Evolutionary conservation across 176 grass and related monocot genomes (phyloP), one percentile per base, ranked within the genome.

Genomic region (Oryza coarctata): DNA sequence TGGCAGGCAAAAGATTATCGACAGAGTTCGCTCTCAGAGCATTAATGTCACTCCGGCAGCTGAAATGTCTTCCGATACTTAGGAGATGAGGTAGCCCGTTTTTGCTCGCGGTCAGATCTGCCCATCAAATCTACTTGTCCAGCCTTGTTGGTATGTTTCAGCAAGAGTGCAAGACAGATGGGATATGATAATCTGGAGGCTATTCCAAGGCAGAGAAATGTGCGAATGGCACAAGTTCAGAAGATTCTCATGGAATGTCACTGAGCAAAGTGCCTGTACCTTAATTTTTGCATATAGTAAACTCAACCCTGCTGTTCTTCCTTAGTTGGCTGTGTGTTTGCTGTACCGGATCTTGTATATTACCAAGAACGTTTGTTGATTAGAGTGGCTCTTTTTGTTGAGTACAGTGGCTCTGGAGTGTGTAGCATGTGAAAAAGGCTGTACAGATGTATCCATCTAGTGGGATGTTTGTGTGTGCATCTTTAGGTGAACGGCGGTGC

Each of bases 1-100:
- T 0, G 95, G 95, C 70, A 94, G 76, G 44, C 92, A 98, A 38
- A 98, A 98, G 86, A 98, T 98, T 81, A 98, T 98, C 7, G 90
- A 98, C 36, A 94, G 92, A 73, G 86, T 93, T 70, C 84, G 85
- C 13, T 97, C 87, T 6, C 91, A 91, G 87, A 92, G 84, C 81
- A 81, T 82, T 58, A 86, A 50, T 65, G 70, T 65, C 61, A 88
- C 92, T 60, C 83, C 83, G 23, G 68, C 77, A 44, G 74, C 71
- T 68, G 81, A 87, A 77, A 81, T 73, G 43, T 63, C 77, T 61
- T 85, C 50, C 43, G 63, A 8, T 82, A 28, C 1, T 18, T 32
- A 35, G 44, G 33, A 78, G 47, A 33, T 20, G 11, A 73, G 23
- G 2, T 65, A 12, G n/a, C 12, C 43, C 27, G 29, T 74, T 41